Base-by-base conservation (phyloP, 345 rosid genomes). In the Limnanthes douglasii region DNA sequence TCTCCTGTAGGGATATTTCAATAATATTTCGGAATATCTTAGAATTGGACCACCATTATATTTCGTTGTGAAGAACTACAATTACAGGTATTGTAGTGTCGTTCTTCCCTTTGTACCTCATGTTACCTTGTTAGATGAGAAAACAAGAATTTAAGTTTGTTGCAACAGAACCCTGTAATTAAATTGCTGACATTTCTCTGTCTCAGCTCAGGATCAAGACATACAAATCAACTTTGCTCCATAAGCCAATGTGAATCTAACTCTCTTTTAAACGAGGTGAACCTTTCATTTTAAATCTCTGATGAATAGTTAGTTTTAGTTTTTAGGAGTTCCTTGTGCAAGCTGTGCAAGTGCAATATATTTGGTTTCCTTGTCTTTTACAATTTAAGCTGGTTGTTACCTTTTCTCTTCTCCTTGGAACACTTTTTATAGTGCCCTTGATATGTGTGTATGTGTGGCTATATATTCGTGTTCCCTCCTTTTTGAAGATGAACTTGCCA, bases 31-130 rank as follows among this genome's bases (percentile, higher is more conserved):
- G 2, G 66, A 79, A 35, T 67, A 84, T 59, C 90, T 88, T 50
- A 69, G 92, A 59, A 88, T 88, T 32, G 97, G 97, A 45, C 86
- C 97, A 2, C 97, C 97, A 0, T 43, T 88, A 5, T 88, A 88
- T 54, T 88, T 88, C 60, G 95, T 88, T 41, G 78, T 83, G 43
- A 83, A 88, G 68, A 72, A 83, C 55, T 88, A 65, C 52, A 88
- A 88, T 43, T 88, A 79, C 53, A 88, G 97, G 97, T 83, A 60
- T 52, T 32, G 38, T 43, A 31, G 12, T 24, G 40, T 37, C 43
- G 27, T 43, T 18, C 42, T 20, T 25, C 39, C 39, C 25, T 11
- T 15, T 49, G 11, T 33, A 26, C 16, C 23, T 50, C 2, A n/a
- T 2, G 28, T 38, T 25, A 8, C 11, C 26, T 11, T 41, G 17